Conservation (phyloP, 2,329 filamentous ascomycete species). For the Paecilomyces fulvus region DNA sequence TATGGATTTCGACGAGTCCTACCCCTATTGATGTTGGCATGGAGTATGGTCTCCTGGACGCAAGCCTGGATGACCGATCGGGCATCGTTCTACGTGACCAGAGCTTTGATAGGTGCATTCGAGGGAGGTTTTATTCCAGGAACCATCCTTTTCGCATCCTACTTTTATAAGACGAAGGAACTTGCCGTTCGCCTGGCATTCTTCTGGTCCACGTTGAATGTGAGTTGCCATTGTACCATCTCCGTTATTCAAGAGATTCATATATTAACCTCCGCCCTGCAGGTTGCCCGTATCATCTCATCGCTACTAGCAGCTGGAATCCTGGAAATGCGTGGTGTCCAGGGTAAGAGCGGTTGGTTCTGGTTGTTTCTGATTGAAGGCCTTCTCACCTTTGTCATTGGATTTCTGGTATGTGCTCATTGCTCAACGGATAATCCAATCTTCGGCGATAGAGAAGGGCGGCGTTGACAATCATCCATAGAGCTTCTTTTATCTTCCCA, state of each 20-base stretch:
- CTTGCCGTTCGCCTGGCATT: conserved; percentile 34
- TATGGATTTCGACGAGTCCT: conserved; percentile 39
- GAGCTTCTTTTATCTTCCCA: conserved; percentile 20
- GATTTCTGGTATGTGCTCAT: conserved; percentile 21
- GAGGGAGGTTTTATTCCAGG: conserved; percentile 30
- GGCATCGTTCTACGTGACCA: conserved; percentile 28
- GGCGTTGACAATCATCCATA: conserved; percentile 14
- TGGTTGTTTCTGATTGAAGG: conserved; percentile 39
- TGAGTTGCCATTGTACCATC: conserved; percentile 3
- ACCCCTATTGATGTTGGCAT: conserved; percentile 37
- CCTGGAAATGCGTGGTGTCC: conserved; percentile 33
- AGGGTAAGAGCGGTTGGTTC: conserved; percentile 35
- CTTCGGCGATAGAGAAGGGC: not conserved
- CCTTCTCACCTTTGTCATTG: conserved; percentile 35
- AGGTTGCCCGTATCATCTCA: conserved; percentile 25
- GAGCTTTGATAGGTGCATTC: conserved; percentile 33
- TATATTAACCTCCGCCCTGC: not conserved
- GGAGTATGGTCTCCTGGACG: conserved; percentile 33
- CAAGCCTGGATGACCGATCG: conserved; percentile 27
- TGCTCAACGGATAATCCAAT: conserved; percentile 16
- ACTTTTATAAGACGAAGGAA: conserved; percentile 35
- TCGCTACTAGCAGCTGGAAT: conserved; percentile 33
- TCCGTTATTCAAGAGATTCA: not conserved
- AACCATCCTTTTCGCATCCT: conserved; percentile 33
- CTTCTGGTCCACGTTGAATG: conserved; percentile 35